phyloP scores from a whole-genome alignment of 2,329 filamentous ascomycete genomes.

The Lachnellula cervina region DNA sequence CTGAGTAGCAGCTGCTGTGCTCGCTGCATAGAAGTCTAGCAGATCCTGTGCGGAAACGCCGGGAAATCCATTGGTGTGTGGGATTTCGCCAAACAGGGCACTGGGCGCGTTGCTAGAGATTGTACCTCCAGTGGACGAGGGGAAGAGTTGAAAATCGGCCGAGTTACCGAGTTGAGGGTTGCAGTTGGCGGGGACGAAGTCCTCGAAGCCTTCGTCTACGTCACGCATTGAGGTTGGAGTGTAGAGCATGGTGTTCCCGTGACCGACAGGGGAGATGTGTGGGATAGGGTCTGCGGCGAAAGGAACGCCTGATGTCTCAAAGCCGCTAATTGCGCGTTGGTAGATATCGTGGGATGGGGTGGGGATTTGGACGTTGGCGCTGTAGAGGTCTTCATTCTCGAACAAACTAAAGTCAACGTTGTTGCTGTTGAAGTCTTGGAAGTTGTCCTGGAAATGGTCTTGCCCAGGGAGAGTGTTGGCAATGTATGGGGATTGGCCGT shows the following conservation, averaged over 20 bases:
- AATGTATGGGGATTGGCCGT: slow-evolving; percentile 32
- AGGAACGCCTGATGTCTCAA: slow-evolving; percentile 29
- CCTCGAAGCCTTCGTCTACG: slow-evolving; percentile 50
- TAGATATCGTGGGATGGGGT: slow-evolving; percentile 41
- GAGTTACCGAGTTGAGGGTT: slow-evolving; percentile 12
- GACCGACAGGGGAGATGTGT: slow-evolving; percentile 65
- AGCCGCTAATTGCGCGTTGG: slow-evolving; percentile 30
- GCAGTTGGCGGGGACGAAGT: slow-evolving; percentile 22
- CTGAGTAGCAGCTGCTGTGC: slow-evolving; percentile 17
- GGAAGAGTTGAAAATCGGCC: slow-evolving; percentile 29
- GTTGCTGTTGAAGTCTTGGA: slow-evolving; percentile 45
- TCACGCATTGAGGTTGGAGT: slow-evolving; percentile 58
- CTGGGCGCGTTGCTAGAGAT: slow-evolving; percentile 20
- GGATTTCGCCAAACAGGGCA: slow-evolving; percentile 28
- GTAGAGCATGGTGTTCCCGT: slow-evolving; percentile 64
- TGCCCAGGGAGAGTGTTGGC: slow-evolving; percentile 43
- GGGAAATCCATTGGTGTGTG: slow-evolving; percentile 16
- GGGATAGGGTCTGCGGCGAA: slow-evolving; percentile 32
- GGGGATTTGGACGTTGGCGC: slow-evolving; percentile 52
- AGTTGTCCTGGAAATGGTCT: slow-evolving; percentile 48
- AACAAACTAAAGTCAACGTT: slow-evolving; percentile 51
- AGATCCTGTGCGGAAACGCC: slow-evolving; percentile 23
- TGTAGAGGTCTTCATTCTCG: slow-evolving; percentile 57
- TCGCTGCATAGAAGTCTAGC: slow-evolving; percentile 28
- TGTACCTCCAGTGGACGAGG: slow-evolving; percentile 20